These are phyloP conservation scores for Daldinia grandis DNA, from an alignment of 495 filamentous ascomycete species.

Conservation along the genomic window DNA sequence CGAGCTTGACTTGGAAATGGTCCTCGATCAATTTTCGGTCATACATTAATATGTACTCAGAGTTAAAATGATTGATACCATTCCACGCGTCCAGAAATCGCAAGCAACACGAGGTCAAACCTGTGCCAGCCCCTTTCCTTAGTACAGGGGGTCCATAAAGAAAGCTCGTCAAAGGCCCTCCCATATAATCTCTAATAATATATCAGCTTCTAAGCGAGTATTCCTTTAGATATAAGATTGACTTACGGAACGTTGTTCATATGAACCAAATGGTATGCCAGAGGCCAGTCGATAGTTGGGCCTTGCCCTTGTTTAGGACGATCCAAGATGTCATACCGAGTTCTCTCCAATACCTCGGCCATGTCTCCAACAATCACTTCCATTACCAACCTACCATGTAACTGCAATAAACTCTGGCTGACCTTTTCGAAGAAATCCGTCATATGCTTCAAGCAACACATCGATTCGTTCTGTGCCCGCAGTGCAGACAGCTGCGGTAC, in stretches of 20 bases:
- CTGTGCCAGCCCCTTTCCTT: slow-evolving; percentile 23
- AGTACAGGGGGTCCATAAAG: slow-evolving; percentile 49
- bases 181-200: slow-evolving; percentile 48
- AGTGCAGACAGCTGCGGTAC: neutral
- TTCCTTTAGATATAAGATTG: neutral
- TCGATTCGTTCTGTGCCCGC: neutral
- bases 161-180: slow-evolving; percentile 44
- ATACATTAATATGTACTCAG: slow-evolving; percentile 43
- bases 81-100: slow-evolving; percentile 34
- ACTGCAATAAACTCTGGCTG: slow-evolving; percentile 18
- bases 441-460: slow-evolving; percentile 7
- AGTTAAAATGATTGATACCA: slow-evolving; percentile 34
- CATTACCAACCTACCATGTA: slow-evolving; percentile 34
- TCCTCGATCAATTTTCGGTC: slow-evolving; percentile 27
- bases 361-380: slow-evolving; percentile 45
- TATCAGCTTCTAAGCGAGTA: neutral
- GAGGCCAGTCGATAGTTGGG: slow-evolving; percentile 38
- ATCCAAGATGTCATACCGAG: slow-evolving; percentile 43
- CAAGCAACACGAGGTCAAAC: slow-evolving; percentile 39
- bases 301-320: slow-evolving; percentile 14
- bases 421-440: slow-evolving; percentile 29
- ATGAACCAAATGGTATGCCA: slow-evolving; percentile 49
- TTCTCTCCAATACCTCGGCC: slow-evolving; percentile 43
- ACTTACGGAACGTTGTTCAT: slow-evolving; percentile 53
- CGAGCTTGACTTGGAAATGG: slow-evolving; percentile 34